Conservation (phyloP, 148 eudicot genomes). For the Chenopodium formosanum region DNA sequence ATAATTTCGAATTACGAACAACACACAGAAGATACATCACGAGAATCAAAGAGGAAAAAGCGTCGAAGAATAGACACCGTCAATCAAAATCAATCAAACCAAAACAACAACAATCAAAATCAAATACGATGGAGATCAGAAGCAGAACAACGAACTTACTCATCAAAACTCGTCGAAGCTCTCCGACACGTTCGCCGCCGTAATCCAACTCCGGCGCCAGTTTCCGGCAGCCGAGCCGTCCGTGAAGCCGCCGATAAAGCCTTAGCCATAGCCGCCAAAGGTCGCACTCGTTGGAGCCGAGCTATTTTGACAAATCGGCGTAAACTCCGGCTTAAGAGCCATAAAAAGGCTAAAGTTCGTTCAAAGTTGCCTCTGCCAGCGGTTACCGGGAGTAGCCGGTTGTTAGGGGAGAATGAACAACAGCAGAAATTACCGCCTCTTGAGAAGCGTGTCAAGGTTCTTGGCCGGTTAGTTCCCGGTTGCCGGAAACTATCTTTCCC, state of each 20-base stretch:
- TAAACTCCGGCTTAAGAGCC: constrained; percentile 36
- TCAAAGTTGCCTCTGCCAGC: constrained; percentile 7
- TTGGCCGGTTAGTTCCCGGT: constrained; percentile 78
- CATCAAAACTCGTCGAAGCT: constrained; percentile 56
- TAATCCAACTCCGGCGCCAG: constrained; percentile 21
- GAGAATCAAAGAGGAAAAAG: constrained; percentile 35
- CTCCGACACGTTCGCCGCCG: constrained; percentile 54
- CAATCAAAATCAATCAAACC: constrained; percentile 18
- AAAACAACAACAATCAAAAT: neutral
- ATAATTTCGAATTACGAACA: constrained; percentile 35
- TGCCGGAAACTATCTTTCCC: constrained; percentile 72
- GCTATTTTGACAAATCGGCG: constrained; percentile 59
- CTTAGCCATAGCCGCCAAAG: constrained; percentile 65
- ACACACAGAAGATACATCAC: constrained; percentile 21
- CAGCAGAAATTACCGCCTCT: constrained; percentile 41
- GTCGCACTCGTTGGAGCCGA: constrained; percentile 78
- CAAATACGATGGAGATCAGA: constrained; percentile 53
- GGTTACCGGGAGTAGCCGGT: constrained; percentile 23
- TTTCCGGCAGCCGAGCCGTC: constrained; percentile 39
- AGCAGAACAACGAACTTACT: constrained; percentile 53
- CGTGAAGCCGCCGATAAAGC: constrained; percentile 75
- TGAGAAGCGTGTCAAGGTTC: constrained; percentile 48
- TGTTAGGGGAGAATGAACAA: neutral
- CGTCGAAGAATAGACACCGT: constrained; percentile 28
- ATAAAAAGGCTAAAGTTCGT: constrained; percentile 39